Base-by-base conservation (phyloP, 148 eudicot species). In the Rhododendron vialii region DNA sequence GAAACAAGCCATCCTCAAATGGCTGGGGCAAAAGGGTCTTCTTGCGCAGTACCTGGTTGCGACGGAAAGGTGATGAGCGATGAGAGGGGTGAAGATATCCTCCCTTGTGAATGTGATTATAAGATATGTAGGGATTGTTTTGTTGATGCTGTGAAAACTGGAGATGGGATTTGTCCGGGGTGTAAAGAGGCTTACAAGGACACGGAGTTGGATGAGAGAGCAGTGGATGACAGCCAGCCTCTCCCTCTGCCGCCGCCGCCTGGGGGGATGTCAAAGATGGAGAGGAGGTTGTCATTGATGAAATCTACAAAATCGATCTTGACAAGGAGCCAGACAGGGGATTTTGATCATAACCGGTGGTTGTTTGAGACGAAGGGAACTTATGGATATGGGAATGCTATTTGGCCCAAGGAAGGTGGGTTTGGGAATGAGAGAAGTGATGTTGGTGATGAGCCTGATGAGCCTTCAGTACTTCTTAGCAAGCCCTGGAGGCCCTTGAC, bases 401-500 rank as follows among this genome's bases (percentile, higher is more conserved):
- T 96, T 67, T 96, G 99, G 99, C 95, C 99, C 0, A 92, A 93
- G 82, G 98, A 96, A 18, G 96, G 86, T 47, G 93, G 91, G 20
- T 87, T 80, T 59, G 92, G 90, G 47, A 85, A 89, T 55, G 93
- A 88, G 84, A 89, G 84, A 43, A 90, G 73, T 84, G 92, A 88
- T 87, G 88, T 87, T 43, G 89, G 74, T 83, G 89, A 55, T 81
- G 84, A 24, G 89, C 22, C 17, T 30, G 77, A 89, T 65, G 94
- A 94, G 85, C 94, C 92, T 8, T 20, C 88, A 6, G 98, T 92
- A 57, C 90, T 94, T 85, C 90, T 94, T 48, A 87, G 51, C 89
- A 96, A 96, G 89, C 98, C 99, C 17, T 96, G 99, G 99, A 92
- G 99, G 88, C 99, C 99, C 78, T 93, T 96, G 26, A 96, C 99